A percentile compares a stretch with the other conserved stretches of the same genome.
phyloP scores from a whole-genome alignment of 129 eudicot genomes.

The Artemisia annua region DNA sequence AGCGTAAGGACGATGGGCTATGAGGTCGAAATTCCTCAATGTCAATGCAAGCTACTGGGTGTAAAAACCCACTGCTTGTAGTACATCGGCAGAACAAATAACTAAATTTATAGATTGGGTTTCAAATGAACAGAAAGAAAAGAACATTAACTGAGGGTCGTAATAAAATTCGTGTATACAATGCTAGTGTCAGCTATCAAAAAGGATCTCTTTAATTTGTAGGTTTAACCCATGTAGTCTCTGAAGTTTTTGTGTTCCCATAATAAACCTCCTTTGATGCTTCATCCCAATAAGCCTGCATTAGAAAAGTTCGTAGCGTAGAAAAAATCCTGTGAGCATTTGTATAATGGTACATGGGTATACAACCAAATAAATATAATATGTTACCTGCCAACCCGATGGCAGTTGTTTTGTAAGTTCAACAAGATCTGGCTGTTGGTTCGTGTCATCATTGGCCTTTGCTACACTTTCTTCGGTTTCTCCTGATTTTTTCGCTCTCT shows the following conservation, averaged over 20 bases:
- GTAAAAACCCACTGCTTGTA: neutral
- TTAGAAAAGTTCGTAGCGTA: neutral
- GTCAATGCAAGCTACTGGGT: neutral
- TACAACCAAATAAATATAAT: neutral
- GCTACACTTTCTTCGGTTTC: constrained; percentile 44
- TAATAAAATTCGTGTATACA: constrained; percentile 1
- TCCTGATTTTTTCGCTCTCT: constrained; percentile 53
- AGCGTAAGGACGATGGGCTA: neutral
- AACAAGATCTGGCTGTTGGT: constrained; percentile 57
- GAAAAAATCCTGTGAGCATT: neutral
- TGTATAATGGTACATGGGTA: neutral
- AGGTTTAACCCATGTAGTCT: constrained; percentile 34
- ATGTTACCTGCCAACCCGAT: constrained; percentile 84
- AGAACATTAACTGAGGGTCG: neutral
- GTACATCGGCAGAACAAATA: neutral
- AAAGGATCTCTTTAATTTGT: neutral
- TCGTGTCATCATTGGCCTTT: constrained; percentile 36
- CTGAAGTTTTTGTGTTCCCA: constrained; percentile 68
- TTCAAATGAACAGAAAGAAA: neutral
- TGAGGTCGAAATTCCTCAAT: neutral
- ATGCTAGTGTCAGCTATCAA: constrained; percentile 18
- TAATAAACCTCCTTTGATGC: constrained; percentile 84
- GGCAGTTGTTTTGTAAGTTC: constrained; percentile 67
- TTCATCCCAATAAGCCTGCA: constrained; percentile 93
- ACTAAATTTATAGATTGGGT: neutral